Percentiles rank a stretch among this genome's conserved stretches.
Conservation (phyloP, 352 stramenopile genomes). For the Phytophthora citrophthora region DNA sequence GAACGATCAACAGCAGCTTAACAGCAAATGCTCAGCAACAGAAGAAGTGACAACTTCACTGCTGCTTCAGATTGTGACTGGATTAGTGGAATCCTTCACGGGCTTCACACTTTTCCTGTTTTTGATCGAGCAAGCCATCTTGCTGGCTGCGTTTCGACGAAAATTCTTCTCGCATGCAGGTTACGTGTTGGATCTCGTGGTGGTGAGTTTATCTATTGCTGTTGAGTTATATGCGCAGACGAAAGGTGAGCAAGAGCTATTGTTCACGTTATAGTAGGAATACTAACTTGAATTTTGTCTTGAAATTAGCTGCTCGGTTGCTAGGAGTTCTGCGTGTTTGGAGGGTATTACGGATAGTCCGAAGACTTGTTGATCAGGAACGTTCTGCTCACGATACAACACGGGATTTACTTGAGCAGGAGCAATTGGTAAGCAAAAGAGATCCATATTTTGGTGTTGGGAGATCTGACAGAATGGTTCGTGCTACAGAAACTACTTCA, state of each 20-base stretch:
- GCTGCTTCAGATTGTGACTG: conserved; percentile 23
- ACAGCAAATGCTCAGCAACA: conserved; percentile 6
- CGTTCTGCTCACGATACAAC: conserved; percentile 47
- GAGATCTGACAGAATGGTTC: background rate
- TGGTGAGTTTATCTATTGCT: conserved; percentile 39
- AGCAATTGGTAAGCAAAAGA: conserved; percentile 45
- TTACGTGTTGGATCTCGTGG: conserved; percentile 55
- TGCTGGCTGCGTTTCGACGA: conserved; percentile 47
- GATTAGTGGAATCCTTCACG: conserved; percentile 57
- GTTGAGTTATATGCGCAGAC: conserved; percentile 61
- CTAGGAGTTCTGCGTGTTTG: conserved; percentile 64
- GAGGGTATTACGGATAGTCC: conserved; percentile 64
- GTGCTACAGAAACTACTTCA: conserved; percentile 44
- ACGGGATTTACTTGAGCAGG: conserved; percentile 43
- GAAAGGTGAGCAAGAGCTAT: conserved; percentile 43
- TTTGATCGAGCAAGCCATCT: conserved; percentile 54
- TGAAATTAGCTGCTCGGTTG: conserved; percentile 43
- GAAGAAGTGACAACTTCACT: conserved; percentile 5
- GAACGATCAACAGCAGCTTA: conserved; percentile 26
- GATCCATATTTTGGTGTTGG: background rate
- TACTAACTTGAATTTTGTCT: background rate
- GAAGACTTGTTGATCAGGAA: conserved; percentile 58
- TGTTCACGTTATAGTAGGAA: no score
- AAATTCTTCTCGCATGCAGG: conserved; percentile 65
- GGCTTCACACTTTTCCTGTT: conserved; percentile 73